A percentile compares a stretch with the other conserved stretches of the same genome.
These are phyloP conservation scores for Magnusiomyces suaveolens DNA, from an alignment of 1,139 yeast species.

Conservation along the genomic window DNA sequence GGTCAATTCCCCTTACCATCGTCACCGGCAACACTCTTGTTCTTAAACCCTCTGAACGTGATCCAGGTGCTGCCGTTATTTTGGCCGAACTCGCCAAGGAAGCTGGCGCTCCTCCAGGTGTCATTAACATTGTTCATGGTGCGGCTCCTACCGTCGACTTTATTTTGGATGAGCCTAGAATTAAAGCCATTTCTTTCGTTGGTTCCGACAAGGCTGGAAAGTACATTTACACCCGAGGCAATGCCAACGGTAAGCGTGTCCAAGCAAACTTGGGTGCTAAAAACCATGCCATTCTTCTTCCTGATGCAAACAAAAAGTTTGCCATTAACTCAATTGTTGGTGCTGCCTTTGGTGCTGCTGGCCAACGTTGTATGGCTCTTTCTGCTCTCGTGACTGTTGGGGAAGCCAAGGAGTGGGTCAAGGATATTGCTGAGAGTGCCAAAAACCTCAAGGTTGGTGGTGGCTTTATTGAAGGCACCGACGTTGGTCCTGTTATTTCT, in stretches of 20 bases:
- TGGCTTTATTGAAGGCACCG: conserved; percentile 53
- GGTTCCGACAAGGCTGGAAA: conserved; percentile 73
- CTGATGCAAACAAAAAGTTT: conserved; percentile 61
- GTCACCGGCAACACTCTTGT: conserved; percentile 74
- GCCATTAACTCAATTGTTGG: conserved; percentile 62
- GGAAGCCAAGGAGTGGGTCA: conserved; percentile 53
- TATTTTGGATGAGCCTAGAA: conserved; percentile 63
- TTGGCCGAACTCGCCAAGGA: conserved; percentile 64
- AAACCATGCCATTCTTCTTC: conserved; percentile 64
- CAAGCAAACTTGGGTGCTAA: conserved; percentile 75
- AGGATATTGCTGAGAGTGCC: conserved; percentile 52
- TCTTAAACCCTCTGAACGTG: conserved; percentile 67
- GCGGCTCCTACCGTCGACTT: conserved; percentile 68
- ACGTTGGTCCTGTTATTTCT: conserved; percentile 65
- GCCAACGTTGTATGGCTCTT: conserved; percentile 79
- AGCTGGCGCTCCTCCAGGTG: conserved; percentile 77
- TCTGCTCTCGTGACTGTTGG: conserved; percentile 72
- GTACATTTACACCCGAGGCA: conserved; percentile 59
- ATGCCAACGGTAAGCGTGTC: conserved; percentile 63
- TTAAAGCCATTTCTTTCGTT: conserved; percentile 70
- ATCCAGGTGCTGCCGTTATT: conserved; percentile 70
- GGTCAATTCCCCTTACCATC: conserved; percentile 68
- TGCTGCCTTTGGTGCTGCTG: conserved; percentile 80
- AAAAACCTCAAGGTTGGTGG: conserved; percentile 51
- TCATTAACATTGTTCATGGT: conserved; percentile 66